A percentile compares a stretch with the other conserved stretches of the same genome.
Evolutionary conservation across 2,329 filamentous ascomycete species (phyloP).

Genomic region (Macroventuria anomochaeta): DNA sequence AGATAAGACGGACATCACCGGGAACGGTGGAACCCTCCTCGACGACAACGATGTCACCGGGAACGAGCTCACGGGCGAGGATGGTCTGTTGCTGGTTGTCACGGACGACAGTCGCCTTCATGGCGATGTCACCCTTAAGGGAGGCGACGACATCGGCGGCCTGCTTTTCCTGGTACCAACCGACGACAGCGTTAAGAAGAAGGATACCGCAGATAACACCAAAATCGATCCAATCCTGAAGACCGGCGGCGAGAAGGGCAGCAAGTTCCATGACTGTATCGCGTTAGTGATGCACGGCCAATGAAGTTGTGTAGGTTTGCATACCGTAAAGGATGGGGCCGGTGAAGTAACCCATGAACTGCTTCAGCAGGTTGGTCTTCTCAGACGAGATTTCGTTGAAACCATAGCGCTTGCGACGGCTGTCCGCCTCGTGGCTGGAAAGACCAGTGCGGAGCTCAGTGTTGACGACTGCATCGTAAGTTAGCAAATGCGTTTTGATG

Average conservation of each 20-base stretch:
- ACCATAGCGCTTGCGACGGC: conserved; percentile 69
- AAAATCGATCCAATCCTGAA: conserved; percentile 75
- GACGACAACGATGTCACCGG: conserved; percentile 76
- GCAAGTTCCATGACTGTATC: conserved; percentile 75
- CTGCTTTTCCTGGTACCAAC: conserved; percentile 84
- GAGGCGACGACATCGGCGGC: conserved; percentile 71
- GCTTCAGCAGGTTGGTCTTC: conserved; percentile 76
- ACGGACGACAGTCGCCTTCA: conserved; percentile 73
- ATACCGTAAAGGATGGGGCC: conserved; percentile 79
- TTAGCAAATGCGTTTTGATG: conserved; percentile 47
- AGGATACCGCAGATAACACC: conserved; percentile 80
- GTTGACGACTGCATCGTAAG: conserved; percentile 55
- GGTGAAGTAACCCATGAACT: conserved; percentile 77
- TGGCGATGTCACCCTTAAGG: conserved; percentile 79
- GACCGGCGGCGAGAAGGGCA: conserved; percentile 74
- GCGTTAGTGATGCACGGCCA: conserved; percentile 10
- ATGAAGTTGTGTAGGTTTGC: conserved; percentile 41
- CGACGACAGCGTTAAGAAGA: conserved; percentile 75
- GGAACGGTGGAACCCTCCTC: conserved; percentile 76
- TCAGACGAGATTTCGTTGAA: conserved; percentile 76
- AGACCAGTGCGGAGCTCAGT: conserved; percentile 73
- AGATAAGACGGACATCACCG: conserved; percentile 74
- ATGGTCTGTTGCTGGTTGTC: conserved; percentile 72
- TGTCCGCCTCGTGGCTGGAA: conserved; percentile 64
- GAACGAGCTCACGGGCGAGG: conserved; percentile 75